Percentiles rank a stretch among this genome's conserved stretches.
These are phyloP conservation scores for Penicillium fimorum DNA, from an alignment of 495 filamentous ascomycete genomes.

Conservation along the genomic window DNA sequence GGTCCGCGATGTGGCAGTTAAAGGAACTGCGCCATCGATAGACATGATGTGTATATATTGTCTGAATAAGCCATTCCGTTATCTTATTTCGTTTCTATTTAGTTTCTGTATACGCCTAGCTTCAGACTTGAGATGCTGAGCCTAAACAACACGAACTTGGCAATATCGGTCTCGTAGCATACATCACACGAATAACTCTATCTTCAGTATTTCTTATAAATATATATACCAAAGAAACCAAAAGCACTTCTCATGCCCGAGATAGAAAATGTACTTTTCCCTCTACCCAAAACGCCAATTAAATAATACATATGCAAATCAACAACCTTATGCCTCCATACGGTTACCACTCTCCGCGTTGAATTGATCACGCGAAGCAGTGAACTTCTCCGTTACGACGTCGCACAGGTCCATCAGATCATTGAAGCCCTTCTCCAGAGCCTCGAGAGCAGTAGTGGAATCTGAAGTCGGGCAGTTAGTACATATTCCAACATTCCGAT, in stretches of 20 bases:
- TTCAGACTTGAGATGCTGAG: neutral
- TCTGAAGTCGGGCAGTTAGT: slow-evolving; percentile 48
- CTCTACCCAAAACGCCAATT: slow-evolving; percentile 22
- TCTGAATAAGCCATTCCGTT: slow-evolving; percentile 36
- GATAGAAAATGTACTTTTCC: slow-evolving; percentile 12
- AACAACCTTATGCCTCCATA: slow-evolving; percentile 34
- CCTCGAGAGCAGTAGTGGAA: slow-evolving; percentile 74
- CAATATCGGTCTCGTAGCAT: neutral
- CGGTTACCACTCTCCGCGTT: slow-evolving; percentile 40
- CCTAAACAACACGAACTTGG: neutral
- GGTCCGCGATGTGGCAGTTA: slow-evolving; percentile 25
- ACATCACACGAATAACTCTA: neutral
- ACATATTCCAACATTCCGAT: neutral
- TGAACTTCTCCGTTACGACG: slow-evolving; percentile 85
- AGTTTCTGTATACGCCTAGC: neutral
- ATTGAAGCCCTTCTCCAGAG: slow-evolving; percentile 82
- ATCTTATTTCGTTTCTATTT: slow-evolving; percentile 1
- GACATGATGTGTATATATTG: slow-evolving; percentile 47
- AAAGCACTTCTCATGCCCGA: slow-evolving; percentile 4
- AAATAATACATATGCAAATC: slow-evolving; percentile 21
- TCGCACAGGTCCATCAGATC: slow-evolving; percentile 90
- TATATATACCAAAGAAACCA: neutral
- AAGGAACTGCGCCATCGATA: slow-evolving; percentile 26
- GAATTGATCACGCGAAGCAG: slow-evolving; percentile 61
- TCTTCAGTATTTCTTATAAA: neutral